Percentiles rank a stretch among this genome's conserved stretches.
phyloP scores from a whole-genome alignment of 345 rosid species.

The Gossypium longicalyx region DNA sequence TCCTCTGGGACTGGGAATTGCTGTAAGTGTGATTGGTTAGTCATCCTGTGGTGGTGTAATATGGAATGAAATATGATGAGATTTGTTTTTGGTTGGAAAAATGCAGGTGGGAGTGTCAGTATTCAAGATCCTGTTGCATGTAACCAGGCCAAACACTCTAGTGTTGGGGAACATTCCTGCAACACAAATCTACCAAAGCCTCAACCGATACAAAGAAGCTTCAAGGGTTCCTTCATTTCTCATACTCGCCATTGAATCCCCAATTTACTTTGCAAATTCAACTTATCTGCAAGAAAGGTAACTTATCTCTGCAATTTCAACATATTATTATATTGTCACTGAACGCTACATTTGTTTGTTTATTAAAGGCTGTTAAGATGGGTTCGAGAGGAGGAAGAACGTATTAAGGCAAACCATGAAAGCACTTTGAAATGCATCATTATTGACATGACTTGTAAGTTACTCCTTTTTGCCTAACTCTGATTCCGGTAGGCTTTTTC shows the following conservation, averaged over 20 bases:
- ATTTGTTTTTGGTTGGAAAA: not conserved
- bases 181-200: conserved; percentile 74
- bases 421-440: conserved; percentile 59
- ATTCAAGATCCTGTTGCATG: conserved; percentile 76
- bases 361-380: conserved; percentile 68
- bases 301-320: not conserved
- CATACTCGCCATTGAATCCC: conserved; percentile 76
- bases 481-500: no score
- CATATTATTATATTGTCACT: not conserved
- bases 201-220: conserved; percentile 64
- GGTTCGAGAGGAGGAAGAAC: conserved; percentile 81
- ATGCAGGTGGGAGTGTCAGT: conserved; percentile 88
- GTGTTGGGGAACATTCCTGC: conserved; percentile 73
- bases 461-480: no score
- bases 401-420: conserved; percentile 45
- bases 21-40: conserved; percentile 40
- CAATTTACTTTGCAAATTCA: conserved; percentile 83
- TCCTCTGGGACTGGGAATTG: conserved; percentile 79
- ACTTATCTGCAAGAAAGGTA: conserved; percentile 92
- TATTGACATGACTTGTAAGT: conserved; percentile 81
- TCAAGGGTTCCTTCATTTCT: conserved; percentile 68
- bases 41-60: no score
- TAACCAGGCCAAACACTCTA: conserved; percentile 78
- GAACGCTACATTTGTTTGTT: not conserved
- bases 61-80: no score